phyloP scores from a whole-genome alignment of 768 basidiomycete species.

The Chalciporus pseudorubinellus region DNA sequence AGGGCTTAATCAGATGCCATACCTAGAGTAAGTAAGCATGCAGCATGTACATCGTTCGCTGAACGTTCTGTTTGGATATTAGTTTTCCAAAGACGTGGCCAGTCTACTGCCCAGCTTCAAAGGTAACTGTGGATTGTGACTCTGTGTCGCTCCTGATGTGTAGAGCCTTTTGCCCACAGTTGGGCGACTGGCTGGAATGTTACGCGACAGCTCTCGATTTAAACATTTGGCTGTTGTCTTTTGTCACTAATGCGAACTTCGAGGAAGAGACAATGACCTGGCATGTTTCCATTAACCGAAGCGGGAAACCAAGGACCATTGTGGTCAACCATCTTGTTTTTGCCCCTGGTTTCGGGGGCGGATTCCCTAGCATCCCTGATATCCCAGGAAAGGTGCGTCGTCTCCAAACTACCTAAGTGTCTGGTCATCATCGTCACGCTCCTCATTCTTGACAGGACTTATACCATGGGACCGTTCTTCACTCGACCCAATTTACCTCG shows the following conservation, averaged over 20 bases:
- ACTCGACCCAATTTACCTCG: constrained; percentile 50
- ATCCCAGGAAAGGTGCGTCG: constrained; percentile 40
- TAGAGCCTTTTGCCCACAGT: constrained; percentile 28
- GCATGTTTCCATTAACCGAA: constrained; percentile 39
- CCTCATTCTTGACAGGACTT: constrained; percentile 33
- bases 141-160: background rate
- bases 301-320: constrained; percentile 31
- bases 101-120: constrained; percentile 46
- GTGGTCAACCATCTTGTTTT: constrained; percentile 52
- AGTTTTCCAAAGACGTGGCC: constrained; percentile 59
- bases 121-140: constrained; percentile 30
- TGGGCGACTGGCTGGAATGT: constrained; percentile 62
- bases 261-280: constrained; percentile 38
- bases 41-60: background rate
- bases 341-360: constrained; percentile 52
- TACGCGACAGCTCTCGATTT: constrained; percentile 59
- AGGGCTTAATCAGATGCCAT: constrained; percentile 57
- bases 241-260: constrained; percentile 34
- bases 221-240: constrained; percentile 56
- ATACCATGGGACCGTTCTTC: constrained; percentile 51
- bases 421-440: too few relatives aligned
- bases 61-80: background rate
- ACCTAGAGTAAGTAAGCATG: constrained; percentile 43
- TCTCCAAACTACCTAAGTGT: background rate
- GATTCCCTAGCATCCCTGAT: constrained; percentile 44